Conservation (phyloP, 2,329 filamentous ascomycete genomes). For the Phyllosticta ampelicida region DNA sequence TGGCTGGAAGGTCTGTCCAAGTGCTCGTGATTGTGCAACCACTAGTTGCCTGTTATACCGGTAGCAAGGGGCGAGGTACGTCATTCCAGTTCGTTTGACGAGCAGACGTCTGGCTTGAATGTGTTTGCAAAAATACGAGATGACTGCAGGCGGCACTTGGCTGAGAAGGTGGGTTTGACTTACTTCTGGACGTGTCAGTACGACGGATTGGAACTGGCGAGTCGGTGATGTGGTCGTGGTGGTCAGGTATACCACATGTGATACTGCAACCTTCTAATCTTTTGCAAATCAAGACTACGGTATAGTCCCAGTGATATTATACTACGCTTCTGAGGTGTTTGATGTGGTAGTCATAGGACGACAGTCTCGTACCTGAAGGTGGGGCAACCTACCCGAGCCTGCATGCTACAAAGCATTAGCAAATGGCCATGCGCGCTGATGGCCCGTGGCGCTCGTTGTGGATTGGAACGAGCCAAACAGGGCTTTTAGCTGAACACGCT, state of each 20-base stretch:
- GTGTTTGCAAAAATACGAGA: neutral
- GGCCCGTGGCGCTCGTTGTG: neutral
- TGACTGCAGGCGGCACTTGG: neutral
- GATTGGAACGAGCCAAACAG: neutral
- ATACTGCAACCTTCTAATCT: neutral
- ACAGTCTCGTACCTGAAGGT: neutral
- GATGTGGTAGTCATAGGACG: neutral
- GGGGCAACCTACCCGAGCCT: neutral
- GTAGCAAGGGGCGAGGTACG: neutral
- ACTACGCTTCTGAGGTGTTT: neutral
- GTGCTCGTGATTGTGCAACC: neutral
- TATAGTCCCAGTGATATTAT: neutral
- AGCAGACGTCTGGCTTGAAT: neutral
- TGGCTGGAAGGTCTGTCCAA: neutral
- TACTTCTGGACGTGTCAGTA: neutral
- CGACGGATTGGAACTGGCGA: neutral
- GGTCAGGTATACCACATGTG: neutral
- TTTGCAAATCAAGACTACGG: neutral
- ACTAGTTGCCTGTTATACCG: neutral
- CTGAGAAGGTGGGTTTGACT: neutral
- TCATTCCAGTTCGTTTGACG: neutral
- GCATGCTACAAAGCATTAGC: neutral
- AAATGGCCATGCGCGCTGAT: neutral
- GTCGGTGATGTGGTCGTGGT: neutral
- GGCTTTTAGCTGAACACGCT: neutral